phyloP scores from a whole-genome alignment of 1,284 basidiomycete species.

The Inonotus hispidus region DNA sequence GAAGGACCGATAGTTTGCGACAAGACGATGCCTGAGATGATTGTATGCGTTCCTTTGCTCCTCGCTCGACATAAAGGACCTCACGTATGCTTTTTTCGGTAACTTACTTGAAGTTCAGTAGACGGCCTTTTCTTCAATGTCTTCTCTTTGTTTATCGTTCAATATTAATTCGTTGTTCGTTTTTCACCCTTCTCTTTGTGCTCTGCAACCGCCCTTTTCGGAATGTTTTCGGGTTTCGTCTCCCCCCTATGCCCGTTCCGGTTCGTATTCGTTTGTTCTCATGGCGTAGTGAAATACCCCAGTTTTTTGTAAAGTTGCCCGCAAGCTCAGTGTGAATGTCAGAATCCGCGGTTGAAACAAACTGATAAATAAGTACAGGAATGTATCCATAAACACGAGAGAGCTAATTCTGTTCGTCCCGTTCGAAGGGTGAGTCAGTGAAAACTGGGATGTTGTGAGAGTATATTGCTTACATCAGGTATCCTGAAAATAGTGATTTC shows the following conservation, averaged over 20 bases:
- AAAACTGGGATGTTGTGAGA: conserved; percentile 24
- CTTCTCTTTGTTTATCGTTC: neutral
- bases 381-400: conserved; percentile 5
- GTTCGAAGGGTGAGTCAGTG: conserved; percentile 55
- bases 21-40: neutral
- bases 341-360: conserved; percentile 2
- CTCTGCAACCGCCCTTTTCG: neutral
- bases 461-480: conserved; percentile 28
- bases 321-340: neutral
- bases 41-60: neutral
- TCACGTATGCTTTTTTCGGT: neutral
- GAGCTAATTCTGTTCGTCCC: conserved; percentile 7
- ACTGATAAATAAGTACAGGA: conserved; percentile 6
- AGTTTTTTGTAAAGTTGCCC: neutral
- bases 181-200: neutral
- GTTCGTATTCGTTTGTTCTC: neutral
- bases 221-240: neutral
- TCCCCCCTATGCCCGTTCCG: neutral
- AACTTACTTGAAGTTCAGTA: neutral
- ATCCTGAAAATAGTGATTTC: conserved; percentile 37
- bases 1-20: neutral
- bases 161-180: neutral
- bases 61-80: neutral
- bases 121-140: neutral
- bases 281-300: neutral